These are phyloP conservation scores for Colletotrichum musicola DNA, from an alignment of 2,329 filamentous ascomycete genomes.

Conservation along the genomic window DNA sequence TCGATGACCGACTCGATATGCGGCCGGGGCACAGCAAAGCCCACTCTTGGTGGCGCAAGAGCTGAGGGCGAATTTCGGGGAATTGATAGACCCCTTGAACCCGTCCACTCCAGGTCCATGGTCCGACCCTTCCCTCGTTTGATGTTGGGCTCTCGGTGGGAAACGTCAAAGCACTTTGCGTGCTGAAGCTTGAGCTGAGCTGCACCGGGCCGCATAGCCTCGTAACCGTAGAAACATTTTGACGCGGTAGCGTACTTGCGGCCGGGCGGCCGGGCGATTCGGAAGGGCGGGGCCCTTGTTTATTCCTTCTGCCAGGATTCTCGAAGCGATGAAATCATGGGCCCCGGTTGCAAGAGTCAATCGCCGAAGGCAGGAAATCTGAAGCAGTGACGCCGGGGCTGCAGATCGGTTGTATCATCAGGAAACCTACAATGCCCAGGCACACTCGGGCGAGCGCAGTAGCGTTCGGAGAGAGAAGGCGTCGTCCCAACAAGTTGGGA, in stretches of 20 bases:
- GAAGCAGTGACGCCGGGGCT: conserved; percentile 37
- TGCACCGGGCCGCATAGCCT: conserved; percentile 15
- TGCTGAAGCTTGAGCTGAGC: conserved; percentile 7
- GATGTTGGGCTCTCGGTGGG: conserved; percentile 19
- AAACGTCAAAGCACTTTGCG: conserved; percentile 6
- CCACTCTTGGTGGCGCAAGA: neutral
- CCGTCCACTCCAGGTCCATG: conserved; percentile 14
- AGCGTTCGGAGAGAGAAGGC: conserved; percentile 8
- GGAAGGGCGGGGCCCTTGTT: neutral
- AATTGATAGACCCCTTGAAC: conserved; percentile 14
- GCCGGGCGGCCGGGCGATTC: conserved; percentile 1
- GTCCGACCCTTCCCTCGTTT: conserved; percentile 12
- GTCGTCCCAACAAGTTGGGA: conserved; percentile 34
- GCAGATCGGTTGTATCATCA: conserved; percentile 38
- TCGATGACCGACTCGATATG: neutral
- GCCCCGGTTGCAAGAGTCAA: conserved; percentile 9
- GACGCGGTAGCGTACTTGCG: conserved; percentile 7
- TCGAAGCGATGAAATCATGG: conserved; percentile 28
- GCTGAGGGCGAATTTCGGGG: conserved; percentile 16
- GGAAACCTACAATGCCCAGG: conserved; percentile 32
- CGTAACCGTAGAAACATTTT: conserved; percentile 15
- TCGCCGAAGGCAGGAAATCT: conserved; percentile 9
- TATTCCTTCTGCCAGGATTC: conserved; percentile 16
- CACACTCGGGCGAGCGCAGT: conserved; percentile 26
- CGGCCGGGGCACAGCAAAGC: neutral